Conservation (phyloP, 768 basidiomycete species). For the Mrakia blollopis region DNA sequence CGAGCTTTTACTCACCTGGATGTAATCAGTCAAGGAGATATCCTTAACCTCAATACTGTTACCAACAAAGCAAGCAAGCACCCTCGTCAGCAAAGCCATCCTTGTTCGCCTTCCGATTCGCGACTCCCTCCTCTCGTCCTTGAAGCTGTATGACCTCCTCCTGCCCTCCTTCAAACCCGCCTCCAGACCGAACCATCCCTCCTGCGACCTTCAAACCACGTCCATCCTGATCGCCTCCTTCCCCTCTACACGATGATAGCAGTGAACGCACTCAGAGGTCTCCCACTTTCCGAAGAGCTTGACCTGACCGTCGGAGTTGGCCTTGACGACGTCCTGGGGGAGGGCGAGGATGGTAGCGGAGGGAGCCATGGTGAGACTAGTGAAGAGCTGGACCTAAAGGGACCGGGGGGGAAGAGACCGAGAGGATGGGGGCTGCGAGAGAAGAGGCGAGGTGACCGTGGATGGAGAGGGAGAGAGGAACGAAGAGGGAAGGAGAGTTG, state of each 20-base stretch:
- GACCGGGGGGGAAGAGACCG: conserved; percentile 16
- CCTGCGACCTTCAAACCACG: neutral
- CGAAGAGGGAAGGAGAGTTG: neutral
- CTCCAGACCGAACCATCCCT: neutral
- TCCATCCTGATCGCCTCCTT: neutral
- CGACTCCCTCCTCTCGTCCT: conserved; percentile 7
- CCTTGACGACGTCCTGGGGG: conserved; percentile 45
- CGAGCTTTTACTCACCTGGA: conserved; percentile 55
- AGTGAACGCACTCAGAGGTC: conserved; percentile 75
- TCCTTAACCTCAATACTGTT: conserved; percentile 94
- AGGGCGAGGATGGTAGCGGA: conserved; percentile 38
- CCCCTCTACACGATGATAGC: conserved; percentile 19
- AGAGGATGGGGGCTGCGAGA: neutral
- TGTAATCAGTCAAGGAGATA: conserved; percentile 98
- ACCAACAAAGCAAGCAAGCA: neutral
- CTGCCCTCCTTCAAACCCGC: neutral
- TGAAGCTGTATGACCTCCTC: neutral
- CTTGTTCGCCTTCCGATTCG: neutral
- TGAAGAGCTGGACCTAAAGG: neutral
- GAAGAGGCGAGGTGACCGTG: neutral
- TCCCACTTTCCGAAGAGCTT: conserved; percentile 99
- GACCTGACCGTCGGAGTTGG: conserved; percentile 52
- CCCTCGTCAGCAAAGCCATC: neutral
- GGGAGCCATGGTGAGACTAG: conserved; percentile 28
- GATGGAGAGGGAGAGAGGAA: neutral